phyloP scores from a whole-genome alignment of 23 red algal genomes.

The Chondrus crispus region DNA sequence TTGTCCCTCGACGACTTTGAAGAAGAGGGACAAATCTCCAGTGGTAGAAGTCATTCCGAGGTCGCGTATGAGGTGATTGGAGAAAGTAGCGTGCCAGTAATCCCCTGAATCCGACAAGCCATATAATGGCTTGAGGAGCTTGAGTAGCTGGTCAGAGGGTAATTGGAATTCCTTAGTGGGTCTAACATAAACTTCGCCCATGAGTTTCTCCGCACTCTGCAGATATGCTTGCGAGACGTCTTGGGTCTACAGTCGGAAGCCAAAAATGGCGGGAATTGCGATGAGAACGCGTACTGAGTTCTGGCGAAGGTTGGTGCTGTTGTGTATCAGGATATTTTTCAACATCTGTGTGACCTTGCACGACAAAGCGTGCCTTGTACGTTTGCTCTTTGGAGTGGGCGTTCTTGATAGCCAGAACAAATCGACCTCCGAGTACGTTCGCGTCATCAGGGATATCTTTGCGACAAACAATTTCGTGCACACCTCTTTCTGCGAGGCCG shows the following conservation, averaged over 20 bases:
- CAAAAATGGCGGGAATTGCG: not conserved
- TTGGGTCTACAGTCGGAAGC: not conserved
- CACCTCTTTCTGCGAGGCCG: not conserved
- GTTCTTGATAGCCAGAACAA: conserved; percentile 13
- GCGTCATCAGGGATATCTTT: not conserved
- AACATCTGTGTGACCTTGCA: conserved; percentile 4
- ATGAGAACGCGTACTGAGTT: not conserved
- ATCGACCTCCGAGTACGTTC: not conserved
- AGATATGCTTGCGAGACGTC: conserved; percentile 29
- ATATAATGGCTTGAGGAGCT: conserved; percentile 8
- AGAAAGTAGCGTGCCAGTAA: conserved; percentile 12
- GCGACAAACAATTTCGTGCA: not conserved
- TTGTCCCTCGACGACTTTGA: not conserved
- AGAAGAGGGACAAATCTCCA: not conserved
- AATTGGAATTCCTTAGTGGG: not conserved
- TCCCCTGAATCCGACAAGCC: conserved; percentile 29
- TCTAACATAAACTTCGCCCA: not conserved
- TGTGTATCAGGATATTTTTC: conserved; percentile 11
- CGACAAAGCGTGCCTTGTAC: not conserved
- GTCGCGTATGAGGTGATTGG: not conserved
- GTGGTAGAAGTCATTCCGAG: not conserved
- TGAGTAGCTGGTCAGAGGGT: not conserved
- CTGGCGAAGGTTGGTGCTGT: not conserved
- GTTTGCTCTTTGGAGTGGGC: not conserved
- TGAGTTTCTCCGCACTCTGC: not conserved